Evolutionary conservation across 2,329 filamentous ascomycete genomes (phyloP).

Genomic region (Drechslerella dactyloides): DNA sequence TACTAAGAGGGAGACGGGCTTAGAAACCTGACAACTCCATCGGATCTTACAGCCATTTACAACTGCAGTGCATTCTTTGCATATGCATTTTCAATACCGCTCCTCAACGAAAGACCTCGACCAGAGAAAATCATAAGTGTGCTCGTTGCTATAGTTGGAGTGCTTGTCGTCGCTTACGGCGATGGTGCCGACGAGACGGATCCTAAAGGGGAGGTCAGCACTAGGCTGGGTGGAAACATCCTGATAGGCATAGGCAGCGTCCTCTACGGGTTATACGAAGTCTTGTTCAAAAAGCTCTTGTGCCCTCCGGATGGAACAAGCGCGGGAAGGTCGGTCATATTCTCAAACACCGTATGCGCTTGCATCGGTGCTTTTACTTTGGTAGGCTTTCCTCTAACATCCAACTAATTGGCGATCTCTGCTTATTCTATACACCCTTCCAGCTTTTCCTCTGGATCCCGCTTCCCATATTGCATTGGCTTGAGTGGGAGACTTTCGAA

Average conservation of each 20-base stretch:
- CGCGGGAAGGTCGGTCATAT: slow-evolving; percentile 88
- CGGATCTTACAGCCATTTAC: slow-evolving; percentile 96
- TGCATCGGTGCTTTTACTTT: slow-evolving; percentile 87
- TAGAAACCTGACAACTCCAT: slow-evolving; percentile 80
- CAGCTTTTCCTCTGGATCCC: slow-evolving; percentile 84
- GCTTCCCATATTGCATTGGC: slow-evolving; percentile 78
- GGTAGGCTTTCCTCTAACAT: slow-evolving; percentile 14
- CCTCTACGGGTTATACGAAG: slow-evolving; percentile 95
- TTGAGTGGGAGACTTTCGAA: slow-evolving; percentile 81
- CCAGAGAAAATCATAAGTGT: slow-evolving; percentile 87
- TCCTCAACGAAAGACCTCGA: slow-evolving; percentile 83
- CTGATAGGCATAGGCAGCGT: slow-evolving; percentile 90
- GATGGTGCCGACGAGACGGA: slow-evolving; percentile 64
- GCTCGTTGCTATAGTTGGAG: slow-evolving; percentile 82
- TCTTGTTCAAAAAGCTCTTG: slow-evolving; percentile 89
- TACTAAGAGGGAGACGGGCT: slow-evolving; percentile 6
- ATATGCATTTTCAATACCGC: slow-evolving; percentile 91
- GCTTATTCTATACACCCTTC: not conserved
- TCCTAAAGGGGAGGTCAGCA: slow-evolving; percentile 63
- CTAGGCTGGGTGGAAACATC: slow-evolving; percentile 81
- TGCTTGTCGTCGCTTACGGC: slow-evolving; percentile 94
- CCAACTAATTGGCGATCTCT: not conserved
- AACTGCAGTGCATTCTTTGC: slow-evolving; percentile 99
- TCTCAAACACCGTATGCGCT: slow-evolving; percentile 89
- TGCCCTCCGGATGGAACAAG: slow-evolving; percentile 89